Percentiles rank a stretch among this genome's conserved stretches.
phyloP scores from a whole-genome alignment of 352 stramenopile species.

The Blastocystis hominis region DNA sequence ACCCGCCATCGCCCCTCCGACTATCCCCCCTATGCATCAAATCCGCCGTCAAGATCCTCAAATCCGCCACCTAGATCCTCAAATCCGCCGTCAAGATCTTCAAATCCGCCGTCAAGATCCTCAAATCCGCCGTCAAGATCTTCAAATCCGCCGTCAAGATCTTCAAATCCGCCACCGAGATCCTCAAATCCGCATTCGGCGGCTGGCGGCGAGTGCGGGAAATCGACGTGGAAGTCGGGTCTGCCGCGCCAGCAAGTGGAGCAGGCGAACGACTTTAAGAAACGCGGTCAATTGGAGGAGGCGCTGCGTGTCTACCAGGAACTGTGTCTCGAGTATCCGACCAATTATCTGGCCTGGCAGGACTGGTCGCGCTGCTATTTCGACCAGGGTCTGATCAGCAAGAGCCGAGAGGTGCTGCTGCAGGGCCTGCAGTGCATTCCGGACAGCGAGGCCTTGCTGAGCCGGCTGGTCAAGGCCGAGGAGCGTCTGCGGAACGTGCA shows the following conservation, averaged over 20 bases:
- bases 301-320: neutral
- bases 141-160: no score
- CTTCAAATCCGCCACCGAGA: no score
- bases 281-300: neutral
- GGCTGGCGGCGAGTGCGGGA: neutral
- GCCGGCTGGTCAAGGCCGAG: slow-evolving; percentile 15
- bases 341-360: neutral
- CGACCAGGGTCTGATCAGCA: neutral
- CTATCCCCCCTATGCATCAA: no score
- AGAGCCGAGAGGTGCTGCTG: neutral
- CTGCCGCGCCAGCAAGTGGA: neutral
- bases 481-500: slow-evolving; percentile 8
- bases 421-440: neutral
- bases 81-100: no score
- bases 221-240: neutral
- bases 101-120: no score
- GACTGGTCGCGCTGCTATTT: neutral
- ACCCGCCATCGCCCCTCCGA: no score
- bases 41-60: no score
- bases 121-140: no score
- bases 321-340: neutral
- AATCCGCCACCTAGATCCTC: no score
- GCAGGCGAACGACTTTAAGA: neutral
- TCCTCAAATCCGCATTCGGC: neutral
- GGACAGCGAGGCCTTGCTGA: slow-evolving; percentile 5